Base-by-base conservation (phyloP, 305 asterid genomes). In the Salvia sclarea region DNA sequence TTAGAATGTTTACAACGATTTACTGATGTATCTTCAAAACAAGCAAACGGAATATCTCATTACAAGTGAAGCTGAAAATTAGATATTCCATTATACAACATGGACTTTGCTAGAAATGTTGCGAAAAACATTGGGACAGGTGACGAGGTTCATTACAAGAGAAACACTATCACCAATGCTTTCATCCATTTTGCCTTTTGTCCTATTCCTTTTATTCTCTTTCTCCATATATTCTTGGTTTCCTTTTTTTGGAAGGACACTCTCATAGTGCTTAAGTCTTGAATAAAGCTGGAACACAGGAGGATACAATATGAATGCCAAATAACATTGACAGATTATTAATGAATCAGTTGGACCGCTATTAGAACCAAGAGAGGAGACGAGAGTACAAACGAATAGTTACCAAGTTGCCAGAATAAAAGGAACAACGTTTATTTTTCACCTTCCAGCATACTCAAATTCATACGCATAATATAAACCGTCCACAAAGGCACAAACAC, bases 1-100 rank as follows among this genome's bases (percentile, higher is more conserved):
- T 48, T 35, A 35, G 50, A 57, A 61, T 58, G 62, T 47, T 48
- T 33, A 37, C 16, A 53, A 55, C 14, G 11, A 62, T 3, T 66
- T 75, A 77, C 54, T 75, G 61, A 57, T 40, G 8, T 38, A 5
- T 45, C 43, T 61, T 60, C 72, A 70, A 58, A n/a, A n/a, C n/a
- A n/a, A n/a, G n/a, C n/a, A n/a, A n/a, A n/a, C n/a, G n/a, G n/a
- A 40, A 64, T 33, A 60, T 77, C 61, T 61, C 73, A 47, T 48
- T 77, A 75, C 73, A 75, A 49, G 68, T 59, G 66, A 75, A 75
- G 55, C 59, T 37, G 31, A 31, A 74, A 74, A 40, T 22, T 64
- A 48, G 66, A 50, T 54, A 58, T 48, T n/a, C 28, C 72, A 16
- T 58, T 20, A 63, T 21, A 56, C 38, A 73, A 61, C 67, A 62